Evolutionary conservation across 768 basidiomycete species (phyloP).

Genomic region (Amanita inopinata): DNA sequence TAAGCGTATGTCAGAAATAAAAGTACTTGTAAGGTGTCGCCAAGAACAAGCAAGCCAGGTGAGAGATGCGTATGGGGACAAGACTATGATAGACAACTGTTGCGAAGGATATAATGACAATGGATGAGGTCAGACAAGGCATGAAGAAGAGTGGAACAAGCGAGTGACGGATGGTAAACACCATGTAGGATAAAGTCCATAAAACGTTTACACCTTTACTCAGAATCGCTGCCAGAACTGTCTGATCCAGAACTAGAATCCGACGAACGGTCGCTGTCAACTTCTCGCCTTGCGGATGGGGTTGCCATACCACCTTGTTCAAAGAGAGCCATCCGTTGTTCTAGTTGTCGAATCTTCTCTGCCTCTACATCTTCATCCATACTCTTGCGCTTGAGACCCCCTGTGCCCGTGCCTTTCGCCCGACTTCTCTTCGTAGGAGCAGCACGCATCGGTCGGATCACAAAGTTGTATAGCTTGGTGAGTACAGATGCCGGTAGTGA

Average conservation of each 20-base stretch:
- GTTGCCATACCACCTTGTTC: conserved; percentile 39
- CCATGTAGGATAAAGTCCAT: conserved; percentile 15
- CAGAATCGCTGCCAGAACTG: conserved; percentile 78
- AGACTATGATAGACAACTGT: conserved; percentile 2
- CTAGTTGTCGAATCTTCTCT: conserved; percentile 87
- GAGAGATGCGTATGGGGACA: not conserved
- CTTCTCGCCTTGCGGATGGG: conserved; percentile 28
- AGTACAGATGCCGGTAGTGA: conserved; percentile 77
- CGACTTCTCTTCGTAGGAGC: conserved; percentile 57
- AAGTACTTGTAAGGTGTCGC: conserved; percentile 5
- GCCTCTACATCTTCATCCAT: conserved; percentile 97
- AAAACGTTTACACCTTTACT: conserved; percentile 30
- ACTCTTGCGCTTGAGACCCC: conserved; percentile 86
- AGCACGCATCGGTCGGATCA: conserved; percentile 69
- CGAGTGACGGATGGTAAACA: conserved; percentile 14
- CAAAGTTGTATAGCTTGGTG: conserved; percentile 92
- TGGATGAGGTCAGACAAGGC: not conserved
- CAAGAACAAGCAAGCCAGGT: conserved; percentile 5
- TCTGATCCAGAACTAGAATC: conserved; percentile 69
- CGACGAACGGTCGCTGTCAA: conserved; percentile 66
- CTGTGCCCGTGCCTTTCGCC: conserved; percentile 79
- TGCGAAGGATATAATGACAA: conserved; percentile 1
- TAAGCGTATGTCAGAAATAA: conserved; percentile 7
- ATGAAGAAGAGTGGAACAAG: conserved; percentile 12
- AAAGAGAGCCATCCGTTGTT: conserved; percentile 81